Percentiles rank a stretch among this genome's conserved stretches.
These are phyloP conservation scores for Beauveria caledonica DNA, from an alignment of 2,329 filamentous ascomycete species.

Conservation along the genomic window DNA sequence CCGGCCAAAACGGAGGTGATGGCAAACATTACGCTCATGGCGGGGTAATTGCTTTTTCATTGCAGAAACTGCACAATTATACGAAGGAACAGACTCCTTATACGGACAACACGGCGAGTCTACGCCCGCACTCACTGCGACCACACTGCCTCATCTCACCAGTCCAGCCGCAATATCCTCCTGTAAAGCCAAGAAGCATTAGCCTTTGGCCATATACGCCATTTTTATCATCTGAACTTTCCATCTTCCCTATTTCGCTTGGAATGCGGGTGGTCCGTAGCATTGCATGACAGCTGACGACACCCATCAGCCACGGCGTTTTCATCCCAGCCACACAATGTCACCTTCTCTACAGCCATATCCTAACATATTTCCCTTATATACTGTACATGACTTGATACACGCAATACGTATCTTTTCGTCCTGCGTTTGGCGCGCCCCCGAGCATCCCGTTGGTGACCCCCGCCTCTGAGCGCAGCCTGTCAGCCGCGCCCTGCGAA, in stretches of 20 bases:
- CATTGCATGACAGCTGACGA: conserved; percentile 8
- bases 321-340: too few species aligned
- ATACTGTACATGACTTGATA: too few species aligned
- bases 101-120: background rate
- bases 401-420: too few species aligned
- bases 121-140: background rate
- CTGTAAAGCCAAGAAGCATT: background rate
- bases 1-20: background rate
- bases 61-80: background rate
- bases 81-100: background rate
- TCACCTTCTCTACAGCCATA: too few species aligned
- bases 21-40: background rate
- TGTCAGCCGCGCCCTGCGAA: too few species aligned
- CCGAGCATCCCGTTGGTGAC: too few species aligned
- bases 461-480: too few species aligned
- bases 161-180: background rate
- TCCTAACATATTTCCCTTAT: too few species aligned
- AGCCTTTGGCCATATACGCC: background rate
- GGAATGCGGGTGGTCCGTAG: background rate
- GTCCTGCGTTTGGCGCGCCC: too few species aligned
- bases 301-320: background rate
- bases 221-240: background rate
- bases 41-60: background rate
- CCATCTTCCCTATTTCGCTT: background rate
- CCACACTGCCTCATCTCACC: background rate